These are phyloP conservation scores for Nyctanthes arbortristis DNA, from an alignment of 257 asterid genomes.

Conservation along the genomic window DNA sequence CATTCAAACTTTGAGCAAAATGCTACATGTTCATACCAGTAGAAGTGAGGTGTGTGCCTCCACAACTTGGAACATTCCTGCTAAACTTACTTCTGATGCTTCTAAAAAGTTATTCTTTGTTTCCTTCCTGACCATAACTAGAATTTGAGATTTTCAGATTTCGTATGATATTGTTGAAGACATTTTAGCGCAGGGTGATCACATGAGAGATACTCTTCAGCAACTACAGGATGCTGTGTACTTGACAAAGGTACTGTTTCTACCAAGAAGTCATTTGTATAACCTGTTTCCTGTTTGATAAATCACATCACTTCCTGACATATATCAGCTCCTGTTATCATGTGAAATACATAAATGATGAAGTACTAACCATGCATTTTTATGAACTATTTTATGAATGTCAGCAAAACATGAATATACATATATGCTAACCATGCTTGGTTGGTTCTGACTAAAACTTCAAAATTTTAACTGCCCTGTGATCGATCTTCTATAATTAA, in stretches of 20 bases:
- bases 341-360: not conserved
- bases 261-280: not conserved
- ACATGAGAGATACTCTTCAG: slow-evolving; percentile 71
- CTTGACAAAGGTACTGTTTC: slow-evolving; percentile 79
- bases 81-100: slow-evolving; percentile 19
- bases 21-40: slow-evolving; percentile 72
- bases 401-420: not conserved
- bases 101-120: slow-evolving; percentile 2
- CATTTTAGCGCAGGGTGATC: slow-evolving; percentile 82
- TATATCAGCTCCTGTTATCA: slow-evolving; percentile 13
- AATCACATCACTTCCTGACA: not conserved
- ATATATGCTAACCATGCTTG: not conserved
- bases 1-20: slow-evolving; percentile 76
- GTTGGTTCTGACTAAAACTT: not conserved
- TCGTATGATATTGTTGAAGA: slow-evolving; percentile 80
- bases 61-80: slow-evolving; percentile 19
- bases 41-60: slow-evolving; percentile 72
- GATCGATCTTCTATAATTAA: not conserved
- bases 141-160: slow-evolving; percentile 49
- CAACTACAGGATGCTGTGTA: slow-evolving; percentile 90
- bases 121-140: slow-evolving; percentile 17
- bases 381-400: not conserved
- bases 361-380: too few relatives aligned
- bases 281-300: slow-evolving; percentile 1
- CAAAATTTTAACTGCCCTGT: not conserved